Percentiles rank a stretch among this genome's conserved stretches.
Evolutionary conservation across 371 early-diverging fungal species (phyloP).

Genomic region (Mucor irregularis): DNA sequence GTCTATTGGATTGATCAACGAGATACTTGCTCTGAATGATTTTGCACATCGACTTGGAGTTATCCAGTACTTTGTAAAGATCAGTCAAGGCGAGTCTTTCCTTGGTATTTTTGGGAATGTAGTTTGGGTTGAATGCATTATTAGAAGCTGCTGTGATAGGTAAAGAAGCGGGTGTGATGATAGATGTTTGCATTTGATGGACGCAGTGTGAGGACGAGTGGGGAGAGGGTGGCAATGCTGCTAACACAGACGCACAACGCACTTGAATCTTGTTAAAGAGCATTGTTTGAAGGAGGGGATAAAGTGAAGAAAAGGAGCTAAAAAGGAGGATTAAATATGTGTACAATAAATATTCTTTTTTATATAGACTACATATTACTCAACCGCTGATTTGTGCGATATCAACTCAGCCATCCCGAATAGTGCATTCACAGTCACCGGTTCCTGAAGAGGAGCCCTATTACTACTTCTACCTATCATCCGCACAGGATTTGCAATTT

Average conservation of each 20-base stretch:
- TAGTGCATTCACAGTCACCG: too few species aligned
- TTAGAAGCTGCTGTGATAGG: conserved; percentile 46
- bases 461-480: too few species aligned
- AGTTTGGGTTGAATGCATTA: conserved; percentile 44
- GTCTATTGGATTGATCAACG: background rate
- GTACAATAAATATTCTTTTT: too few species aligned
- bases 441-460: too few species aligned
- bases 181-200: conserved; percentile 8
- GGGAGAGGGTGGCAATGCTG: conserved; percentile 13
- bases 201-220: background rate
- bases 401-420: too few species aligned
- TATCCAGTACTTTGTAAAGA: conserved; percentile 35
- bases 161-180: conserved; percentile 37
- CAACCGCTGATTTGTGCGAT: too few species aligned
- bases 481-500: too few species aligned
- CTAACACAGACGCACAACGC: conserved; percentile 14
- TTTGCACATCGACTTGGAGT: conserved; percentile 19
- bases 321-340: too few species aligned
- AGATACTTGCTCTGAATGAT: conserved; percentile 6
- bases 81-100: conserved; percentile 32
- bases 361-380: too few species aligned
- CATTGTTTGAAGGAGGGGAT: too few species aligned
- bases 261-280: too few species aligned
- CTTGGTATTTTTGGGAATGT: conserved; percentile 38
- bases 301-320: too few species aligned